These are phyloP conservation scores for Naganishia sp. DNA, from an alignment of 1,284 basidiomycete genomes.

Conservation along the genomic window DNA sequence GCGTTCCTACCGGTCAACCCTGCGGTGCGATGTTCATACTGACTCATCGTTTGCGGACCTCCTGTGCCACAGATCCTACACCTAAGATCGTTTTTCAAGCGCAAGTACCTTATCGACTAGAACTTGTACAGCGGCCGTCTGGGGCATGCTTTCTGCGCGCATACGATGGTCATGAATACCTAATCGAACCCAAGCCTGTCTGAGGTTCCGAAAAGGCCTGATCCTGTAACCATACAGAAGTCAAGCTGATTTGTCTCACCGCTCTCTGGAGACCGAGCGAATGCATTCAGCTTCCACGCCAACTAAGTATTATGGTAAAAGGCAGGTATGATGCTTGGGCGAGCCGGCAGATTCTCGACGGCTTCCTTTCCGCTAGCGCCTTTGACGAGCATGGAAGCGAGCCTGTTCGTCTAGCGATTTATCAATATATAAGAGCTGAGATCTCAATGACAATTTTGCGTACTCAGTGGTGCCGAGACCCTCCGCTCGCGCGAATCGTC, in stretches of 20 bases:
- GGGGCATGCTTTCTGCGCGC: not conserved
- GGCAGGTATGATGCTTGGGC: too few relatives aligned
- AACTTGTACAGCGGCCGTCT: not conserved
- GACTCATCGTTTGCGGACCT: not conserved
- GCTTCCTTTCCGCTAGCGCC: not conserved
- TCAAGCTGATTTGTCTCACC: not conserved
- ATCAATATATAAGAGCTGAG: too few relatives aligned
- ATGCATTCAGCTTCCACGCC: too few relatives aligned
- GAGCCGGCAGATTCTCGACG: not conserved
- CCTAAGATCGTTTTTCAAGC: slow-evolving; percentile 89
- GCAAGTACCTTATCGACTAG: slow-evolving; percentile 94
- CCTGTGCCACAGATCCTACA: slow-evolving; percentile 67
- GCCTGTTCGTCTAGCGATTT: too few relatives aligned
- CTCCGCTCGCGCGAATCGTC: not conserved
- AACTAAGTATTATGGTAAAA: too few relatives aligned
- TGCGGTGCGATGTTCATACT: too few relatives aligned
- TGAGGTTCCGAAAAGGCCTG: not conserved
- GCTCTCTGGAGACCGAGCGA: too few relatives aligned
- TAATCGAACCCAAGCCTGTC: not conserved
- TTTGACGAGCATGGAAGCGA: not conserved
- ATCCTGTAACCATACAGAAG: not conserved
- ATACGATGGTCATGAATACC: not conserved
- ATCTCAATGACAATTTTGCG: too few relatives aligned
- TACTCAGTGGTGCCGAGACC: too few relatives aligned
- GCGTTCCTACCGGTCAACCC: slow-evolving; percentile 44